phyloP scores from a whole-genome alignment of 2,329 filamentous ascomycete species.

The Diaporthe destruens region DNA sequence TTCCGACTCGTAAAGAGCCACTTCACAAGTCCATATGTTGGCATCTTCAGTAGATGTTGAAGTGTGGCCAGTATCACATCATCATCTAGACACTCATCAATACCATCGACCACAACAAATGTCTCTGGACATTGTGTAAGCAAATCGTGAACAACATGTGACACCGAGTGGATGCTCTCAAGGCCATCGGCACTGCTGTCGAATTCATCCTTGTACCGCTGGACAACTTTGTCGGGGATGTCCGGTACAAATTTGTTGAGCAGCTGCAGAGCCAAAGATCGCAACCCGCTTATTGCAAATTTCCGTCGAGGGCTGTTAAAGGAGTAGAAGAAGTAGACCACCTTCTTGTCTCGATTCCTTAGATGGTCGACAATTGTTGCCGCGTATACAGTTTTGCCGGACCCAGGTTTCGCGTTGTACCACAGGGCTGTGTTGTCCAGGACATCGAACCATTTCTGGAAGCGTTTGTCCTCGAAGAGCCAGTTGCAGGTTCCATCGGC shows the following conservation, averaged over 20 bases:
- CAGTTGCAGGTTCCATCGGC: constrained; percentile 1
- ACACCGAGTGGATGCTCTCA: neutral
- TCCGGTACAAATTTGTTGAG: neutral
- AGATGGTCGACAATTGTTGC: neutral
- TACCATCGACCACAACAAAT: neutral
- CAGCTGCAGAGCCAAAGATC: constrained; percentile 9
- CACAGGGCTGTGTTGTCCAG: neutral
- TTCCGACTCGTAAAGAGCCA: neutral
- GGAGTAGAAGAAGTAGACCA: constrained; percentile 9
- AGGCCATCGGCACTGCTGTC: neutral
- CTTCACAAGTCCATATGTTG: neutral
- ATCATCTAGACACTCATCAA: neutral
- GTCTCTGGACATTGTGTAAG: neutral
- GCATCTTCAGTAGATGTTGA: neutral
- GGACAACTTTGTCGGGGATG: neutral
- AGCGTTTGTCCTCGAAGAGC: constrained; percentile 7
- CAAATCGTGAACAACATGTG: constrained; percentile 7
- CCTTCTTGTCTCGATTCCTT: neutral
- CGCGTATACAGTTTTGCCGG: constrained; percentile 4
- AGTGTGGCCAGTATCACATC: neutral
- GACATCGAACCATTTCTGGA: constrained; percentile 2
- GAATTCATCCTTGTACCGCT: neutral
- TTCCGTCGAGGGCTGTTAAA: constrained; percentile 13
- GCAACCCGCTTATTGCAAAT: neutral
- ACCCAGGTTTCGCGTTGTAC: constrained; percentile 10